Percentiles rank a stretch among this genome's conserved stretches.
Evolutionary conservation across 139 green algal genomes (phyloP).

Genomic region (Deuterostichococcus epilithicus): DNA sequence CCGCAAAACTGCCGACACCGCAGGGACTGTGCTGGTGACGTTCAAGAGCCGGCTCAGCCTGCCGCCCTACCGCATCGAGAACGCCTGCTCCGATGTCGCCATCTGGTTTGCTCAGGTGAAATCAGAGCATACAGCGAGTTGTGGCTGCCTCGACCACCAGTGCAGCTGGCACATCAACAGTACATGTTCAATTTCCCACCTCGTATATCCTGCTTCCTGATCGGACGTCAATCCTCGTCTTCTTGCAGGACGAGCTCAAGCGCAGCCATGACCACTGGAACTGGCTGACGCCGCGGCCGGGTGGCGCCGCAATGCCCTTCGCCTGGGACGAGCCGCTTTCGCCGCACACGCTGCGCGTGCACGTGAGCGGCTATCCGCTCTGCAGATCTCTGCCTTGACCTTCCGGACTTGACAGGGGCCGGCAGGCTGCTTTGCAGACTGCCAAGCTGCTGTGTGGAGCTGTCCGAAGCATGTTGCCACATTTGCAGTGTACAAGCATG

Average conservation of each 20-base stretch:
- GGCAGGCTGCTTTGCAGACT: too few species aligned
- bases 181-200: too few species aligned
- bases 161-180: neutral
- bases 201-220: too few species aligned
- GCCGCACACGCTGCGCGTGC: slow-evolving; percentile 40
- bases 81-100: slow-evolving; percentile 65
- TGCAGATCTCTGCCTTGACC: too few species aligned
- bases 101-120: slow-evolving; percentile 59
- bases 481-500: too few species aligned
- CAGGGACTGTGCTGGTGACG: slow-evolving; percentile 52
- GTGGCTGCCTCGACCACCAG: neutral
- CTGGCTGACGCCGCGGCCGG: slow-evolving; percentile 18
- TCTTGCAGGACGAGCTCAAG: neutral
- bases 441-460: neutral
- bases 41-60: slow-evolving; percentile 49
- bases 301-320: slow-evolving; percentile 58
- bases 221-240: neutral
- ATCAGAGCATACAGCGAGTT: slow-evolving; percentile 17
- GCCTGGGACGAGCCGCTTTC: slow-evolving; percentile 82
- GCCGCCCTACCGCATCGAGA: slow-evolving; percentile 74
- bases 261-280: slow-evolving; percentile 16
- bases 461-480: too few species aligned
- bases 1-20: slow-evolving; percentile 2
- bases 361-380: slow-evolving; percentile 21
- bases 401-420: too few species aligned